Conservation (phyloP, 805 yeast genomes). For the Metschnikowia bowlesiae region DNA sequence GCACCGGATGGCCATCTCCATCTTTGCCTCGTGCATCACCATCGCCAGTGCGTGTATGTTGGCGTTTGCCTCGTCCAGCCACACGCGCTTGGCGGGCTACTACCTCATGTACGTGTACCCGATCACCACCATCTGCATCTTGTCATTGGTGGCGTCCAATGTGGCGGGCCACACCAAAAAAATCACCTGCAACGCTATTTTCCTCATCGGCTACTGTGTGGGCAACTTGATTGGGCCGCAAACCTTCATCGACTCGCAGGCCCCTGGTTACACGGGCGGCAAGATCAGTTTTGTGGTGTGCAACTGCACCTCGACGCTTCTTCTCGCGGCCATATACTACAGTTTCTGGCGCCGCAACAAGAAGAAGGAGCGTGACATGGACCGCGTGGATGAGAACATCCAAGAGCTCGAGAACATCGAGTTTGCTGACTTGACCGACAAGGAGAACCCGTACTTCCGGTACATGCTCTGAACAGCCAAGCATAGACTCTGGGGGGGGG, state of each 20-base stretch:
- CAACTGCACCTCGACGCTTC: constrained; percentile 18
- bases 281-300: constrained; percentile 35
- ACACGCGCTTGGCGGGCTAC: constrained; percentile 22
- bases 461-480: constrained; percentile 18
- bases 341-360: constrained; percentile 11
- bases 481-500: too few relatives aligned
- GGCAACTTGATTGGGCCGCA: constrained; percentile 25
- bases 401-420: constrained; percentile 28
- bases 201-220: constrained; percentile 28
- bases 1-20: constrained; percentile 27
- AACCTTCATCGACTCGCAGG: constrained; percentile 30
- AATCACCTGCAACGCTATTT: constrained; percentile 30
- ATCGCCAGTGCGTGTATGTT: constrained; percentile 15
- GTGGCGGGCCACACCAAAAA: constrained; percentile 30
- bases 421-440: constrained; percentile 46
- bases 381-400: constrained; percentile 5
- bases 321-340: constrained; percentile 17
- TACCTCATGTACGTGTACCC: constrained; percentile 33
- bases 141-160: constrained; percentile 24
- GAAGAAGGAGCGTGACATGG: constrained; percentile 12
- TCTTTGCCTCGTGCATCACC: constrained; percentile 20
- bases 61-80: constrained; percentile 12
- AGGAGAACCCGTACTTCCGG: constrained; percentile 35
- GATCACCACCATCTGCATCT: constrained; percentile 22
- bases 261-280: constrained; percentile 42